Conservation (phyloP, 352 stramenopile genomes). For the Phytophthora syringae region DNA sequence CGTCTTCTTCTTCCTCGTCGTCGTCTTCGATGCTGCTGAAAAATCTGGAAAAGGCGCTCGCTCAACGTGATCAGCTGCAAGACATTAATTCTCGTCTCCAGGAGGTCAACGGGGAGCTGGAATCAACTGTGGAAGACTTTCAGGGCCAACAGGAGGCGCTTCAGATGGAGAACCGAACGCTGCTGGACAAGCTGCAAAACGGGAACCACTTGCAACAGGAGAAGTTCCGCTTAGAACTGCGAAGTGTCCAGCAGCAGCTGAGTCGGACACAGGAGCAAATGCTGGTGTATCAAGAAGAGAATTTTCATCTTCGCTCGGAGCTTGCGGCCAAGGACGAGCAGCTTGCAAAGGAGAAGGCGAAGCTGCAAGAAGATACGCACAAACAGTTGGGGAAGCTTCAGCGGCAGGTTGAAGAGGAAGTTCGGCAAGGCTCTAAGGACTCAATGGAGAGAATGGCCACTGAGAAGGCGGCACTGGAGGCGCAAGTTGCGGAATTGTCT, state of each 20-base stretch:
- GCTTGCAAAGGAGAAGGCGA: constrained; percentile 57
- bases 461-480: constrained; percentile 53
- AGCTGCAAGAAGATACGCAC: constrained; percentile 61
- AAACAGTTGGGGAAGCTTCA: constrained; percentile 67
- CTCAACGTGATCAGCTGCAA: constrained; percentile 71
- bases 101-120: constrained; percentile 55
- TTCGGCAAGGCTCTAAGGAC: constrained; percentile 64
- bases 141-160: constrained; percentile 66
- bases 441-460: constrained; percentile 46
- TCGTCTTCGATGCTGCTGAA: constrained; percentile 65
- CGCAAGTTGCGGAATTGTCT: constrained; percentile 51
- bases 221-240: constrained; percentile 71
- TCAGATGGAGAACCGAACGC: constrained; percentile 69
- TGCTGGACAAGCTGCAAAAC: constrained; percentile 76
- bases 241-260: constrained; percentile 66
- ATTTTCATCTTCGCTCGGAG: constrained; percentile 60
- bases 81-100: constrained; percentile 57
- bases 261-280: constrained; percentile 73
- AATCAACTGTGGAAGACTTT: constrained; percentile 64
- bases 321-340: constrained; percentile 68
- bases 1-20: constrained; percentile 39
- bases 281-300: constrained; percentile 76
- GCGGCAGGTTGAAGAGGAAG: constrained; percentile 61
- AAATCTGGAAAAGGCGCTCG: constrained; percentile 76
- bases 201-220: constrained; percentile 74